Evolutionary conservation across 768 basidiomycete species (phyloP).

Genomic region (Lenzites betulinus): DNA sequence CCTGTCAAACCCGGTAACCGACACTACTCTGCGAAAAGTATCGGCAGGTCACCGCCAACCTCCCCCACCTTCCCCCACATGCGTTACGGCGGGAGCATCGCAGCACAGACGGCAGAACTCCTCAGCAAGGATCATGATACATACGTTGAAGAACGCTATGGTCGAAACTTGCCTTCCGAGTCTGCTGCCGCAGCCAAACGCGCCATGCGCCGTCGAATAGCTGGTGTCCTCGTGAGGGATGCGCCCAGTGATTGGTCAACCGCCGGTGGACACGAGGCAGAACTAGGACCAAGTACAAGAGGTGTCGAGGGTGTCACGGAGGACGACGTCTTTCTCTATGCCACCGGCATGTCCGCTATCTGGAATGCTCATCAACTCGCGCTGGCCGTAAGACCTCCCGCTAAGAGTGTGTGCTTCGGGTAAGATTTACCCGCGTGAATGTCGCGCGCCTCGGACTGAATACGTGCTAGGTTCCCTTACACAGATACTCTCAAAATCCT

Average conservation of each 20-base stretch:
- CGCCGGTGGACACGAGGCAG: conserved; percentile 47
- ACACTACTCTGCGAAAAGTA: conserved; percentile 54
- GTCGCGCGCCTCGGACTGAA: not conserved
- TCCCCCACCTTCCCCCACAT: conserved; percentile 7
- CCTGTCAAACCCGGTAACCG: conserved; percentile 52
- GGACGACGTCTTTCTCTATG: conserved; percentile 85
- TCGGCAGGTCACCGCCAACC: conserved; percentile 20
- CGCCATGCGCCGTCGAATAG: conserved; percentile 84
- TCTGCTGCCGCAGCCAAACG: conserved; percentile 81
- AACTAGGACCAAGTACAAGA: conserved; percentile 63
- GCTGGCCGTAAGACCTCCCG: conserved; percentile 50
- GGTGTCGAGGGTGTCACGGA: conserved; percentile 73
- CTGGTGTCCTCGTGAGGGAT: conserved; percentile 79
- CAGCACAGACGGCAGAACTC: conserved; percentile 38
- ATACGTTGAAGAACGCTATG: conserved; percentile 95
- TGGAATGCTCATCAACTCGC: conserved; percentile 86
- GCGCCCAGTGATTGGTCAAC: conserved; percentile 40
- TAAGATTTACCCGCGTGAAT: conserved; percentile 39
- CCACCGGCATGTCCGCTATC: conserved; percentile 92
- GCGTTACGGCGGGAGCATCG: not conserved
- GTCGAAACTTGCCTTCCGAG: conserved; percentile 78
- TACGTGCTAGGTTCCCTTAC: conserved; percentile 77
- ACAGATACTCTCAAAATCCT: conserved; percentile 93
- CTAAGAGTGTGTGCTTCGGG: conserved; percentile 96
- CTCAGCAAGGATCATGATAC: conserved; percentile 62